These are phyloP conservation scores for Cyberlindnera sargentensis DNA, from an alignment of 805 yeast species.

Conservation along the genomic window DNA sequence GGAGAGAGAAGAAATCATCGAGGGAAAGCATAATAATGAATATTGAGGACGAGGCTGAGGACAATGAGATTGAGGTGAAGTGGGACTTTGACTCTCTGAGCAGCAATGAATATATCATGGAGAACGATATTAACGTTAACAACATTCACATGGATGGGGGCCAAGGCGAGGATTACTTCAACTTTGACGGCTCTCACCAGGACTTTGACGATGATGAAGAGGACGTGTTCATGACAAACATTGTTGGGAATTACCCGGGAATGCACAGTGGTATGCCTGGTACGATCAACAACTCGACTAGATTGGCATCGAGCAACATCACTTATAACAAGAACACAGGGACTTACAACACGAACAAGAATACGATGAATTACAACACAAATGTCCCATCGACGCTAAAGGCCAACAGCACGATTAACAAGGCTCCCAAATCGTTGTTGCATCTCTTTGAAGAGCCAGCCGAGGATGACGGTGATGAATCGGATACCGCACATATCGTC, in stretches of 20 bases:
- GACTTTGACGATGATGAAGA: conserved; percentile 24
- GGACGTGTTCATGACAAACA: conserved; percentile 24
- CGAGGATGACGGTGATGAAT: conserved; percentile 21
- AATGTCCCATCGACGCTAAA: conserved; percentile 20
- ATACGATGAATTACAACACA: conserved; percentile 16
- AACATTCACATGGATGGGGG: conserved; percentile 24
- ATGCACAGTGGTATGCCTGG: conserved; percentile 6
- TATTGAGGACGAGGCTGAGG: conserved; percentile 36
- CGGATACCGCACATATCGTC: conserved; percentile 11
- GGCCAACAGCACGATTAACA: conserved; percentile 23
- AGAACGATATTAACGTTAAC: conserved; percentile 51
- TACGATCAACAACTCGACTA: conserved; percentile 19
- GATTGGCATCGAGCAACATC: conserved; percentile 12
- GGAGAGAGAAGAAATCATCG: conserved; percentile 63
- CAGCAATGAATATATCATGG: conserved; percentile 64
- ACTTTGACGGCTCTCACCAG: conserved; percentile 7
- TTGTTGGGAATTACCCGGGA: conserved; percentile 11
- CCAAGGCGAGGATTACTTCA: conserved; percentile 19
- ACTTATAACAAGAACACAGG: conserved; percentile 26
- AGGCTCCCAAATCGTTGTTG: conserved; percentile 66
- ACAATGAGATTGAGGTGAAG: conserved; percentile 42
- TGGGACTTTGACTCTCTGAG: conserved; percentile 90
- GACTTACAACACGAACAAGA: conserved; percentile 21
- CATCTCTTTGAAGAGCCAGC: conserved; percentile 58
- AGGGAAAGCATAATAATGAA: conserved; percentile 41